Evolutionary conservation across 768 basidiomycete genomes (phyloP).

Genomic region (Amanita thiersii): DNA sequence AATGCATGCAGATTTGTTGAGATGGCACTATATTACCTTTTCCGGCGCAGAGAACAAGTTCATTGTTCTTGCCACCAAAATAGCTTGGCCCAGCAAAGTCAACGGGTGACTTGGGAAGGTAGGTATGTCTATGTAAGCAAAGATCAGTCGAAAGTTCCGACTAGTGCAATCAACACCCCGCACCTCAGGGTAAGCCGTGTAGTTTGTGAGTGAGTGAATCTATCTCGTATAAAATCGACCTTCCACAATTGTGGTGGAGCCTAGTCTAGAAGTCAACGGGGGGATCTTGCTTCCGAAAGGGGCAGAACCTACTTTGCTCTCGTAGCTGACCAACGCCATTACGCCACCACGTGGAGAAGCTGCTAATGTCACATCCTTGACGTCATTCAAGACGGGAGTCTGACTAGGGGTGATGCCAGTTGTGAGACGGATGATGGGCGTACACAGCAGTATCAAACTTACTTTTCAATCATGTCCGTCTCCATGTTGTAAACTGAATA

Average conservation of each 20-base stretch:
- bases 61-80: conserved; percentile 74
- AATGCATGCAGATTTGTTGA: not conserved
- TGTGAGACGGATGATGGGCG: conserved; percentile 3
- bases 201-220: conserved; percentile 25
- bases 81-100: conserved; percentile 80
- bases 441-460: conserved; percentile 12
- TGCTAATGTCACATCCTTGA: conserved; percentile 61
- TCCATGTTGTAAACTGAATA: conserved; percentile 68
- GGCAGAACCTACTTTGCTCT: conserved; percentile 46
- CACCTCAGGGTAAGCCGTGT: conserved; percentile 35
- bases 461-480: conserved; percentile 63
- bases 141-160: not conserved
- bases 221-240: conserved; percentile 54
- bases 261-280: too few relatives aligned
- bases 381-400: conserved; percentile 66
- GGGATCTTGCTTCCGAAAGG: too few relatives aligned
- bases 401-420: conserved; percentile 31
- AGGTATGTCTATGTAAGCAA: conserved; percentile 49
- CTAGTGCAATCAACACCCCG: conserved; percentile 10
- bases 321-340: conserved; percentile 64
- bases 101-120: conserved; percentile 57
- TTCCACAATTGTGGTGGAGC: conserved; percentile 77
- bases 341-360: conserved; percentile 38
- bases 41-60: conserved; percentile 69
- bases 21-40: conserved; percentile 39